These are phyloP conservation scores for Clonostachys rhizophaga DNA, from an alignment of 2,329 filamentous ascomycete genomes.

Conservation along the genomic window DNA sequence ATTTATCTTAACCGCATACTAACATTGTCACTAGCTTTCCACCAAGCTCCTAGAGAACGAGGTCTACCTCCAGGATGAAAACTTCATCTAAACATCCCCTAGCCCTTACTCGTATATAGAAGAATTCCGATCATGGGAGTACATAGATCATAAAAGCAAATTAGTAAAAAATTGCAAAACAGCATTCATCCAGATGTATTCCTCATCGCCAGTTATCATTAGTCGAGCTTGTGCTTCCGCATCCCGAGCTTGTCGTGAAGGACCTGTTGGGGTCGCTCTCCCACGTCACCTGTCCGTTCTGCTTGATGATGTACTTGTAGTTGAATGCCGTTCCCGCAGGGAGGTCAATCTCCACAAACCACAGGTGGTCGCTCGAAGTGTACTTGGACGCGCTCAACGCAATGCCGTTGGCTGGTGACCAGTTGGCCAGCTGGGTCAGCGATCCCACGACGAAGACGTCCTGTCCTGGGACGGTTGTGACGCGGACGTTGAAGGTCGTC, in stretches of 20 bases:
- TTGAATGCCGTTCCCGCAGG: slow-evolving; percentile 49
- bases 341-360: slow-evolving; percentile 54
- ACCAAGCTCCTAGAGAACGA: too few species aligned
- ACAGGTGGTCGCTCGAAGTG: slow-evolving; percentile 53
- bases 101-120: too few species aligned
- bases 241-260: slow-evolving; percentile 11
- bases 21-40: too few species aligned
- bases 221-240: not conserved
- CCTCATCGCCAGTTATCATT: not conserved
- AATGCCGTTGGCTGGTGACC: slow-evolving; percentile 51
- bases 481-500: slow-evolving; percentile 58
- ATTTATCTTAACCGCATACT: too few species aligned
- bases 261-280: slow-evolving; percentile 54
- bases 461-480: slow-evolving; percentile 55
- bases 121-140: too few species aligned
- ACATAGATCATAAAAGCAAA: too few species aligned
- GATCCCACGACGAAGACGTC: slow-evolving; percentile 62
- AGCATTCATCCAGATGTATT: not conserved
- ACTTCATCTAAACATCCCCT: too few species aligned
- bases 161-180: too few species aligned
- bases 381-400: slow-evolving; percentile 55
- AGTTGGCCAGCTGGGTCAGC: slow-evolving; percentile 53
- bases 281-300: slow-evolving; percentile 54
- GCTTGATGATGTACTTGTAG: slow-evolving; percentile 67
- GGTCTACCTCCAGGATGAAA: too few species aligned